phyloP scores from a whole-genome alignment of 495 filamentous ascomycete genomes.

The Aspergillus sclerotioniger region DNA sequence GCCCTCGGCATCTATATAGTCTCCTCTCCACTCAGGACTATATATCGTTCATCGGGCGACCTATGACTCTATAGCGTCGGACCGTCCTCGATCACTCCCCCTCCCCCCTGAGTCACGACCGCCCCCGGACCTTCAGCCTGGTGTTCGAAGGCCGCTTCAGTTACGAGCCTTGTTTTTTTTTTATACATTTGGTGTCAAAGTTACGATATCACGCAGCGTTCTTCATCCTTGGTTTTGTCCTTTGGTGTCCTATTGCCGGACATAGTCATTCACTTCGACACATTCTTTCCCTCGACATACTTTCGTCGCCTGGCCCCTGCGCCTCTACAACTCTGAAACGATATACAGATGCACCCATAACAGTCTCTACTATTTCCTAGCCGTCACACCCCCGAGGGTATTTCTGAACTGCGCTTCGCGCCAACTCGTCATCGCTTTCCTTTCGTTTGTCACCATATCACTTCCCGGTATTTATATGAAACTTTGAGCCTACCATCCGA shows the following conservation, averaged over 20 bases:
- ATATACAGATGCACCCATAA: slow-evolving; percentile 68
- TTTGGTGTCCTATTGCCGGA: slow-evolving; percentile 16
- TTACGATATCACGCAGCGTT: slow-evolving; percentile 57
- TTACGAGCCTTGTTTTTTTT: slow-evolving; percentile 29
- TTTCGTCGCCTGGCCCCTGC: slow-evolving; percentile 36
- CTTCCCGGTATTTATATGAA: slow-evolving; percentile 59
- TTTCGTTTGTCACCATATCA: slow-evolving; percentile 61
- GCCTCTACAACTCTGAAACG: slow-evolving; percentile 42
- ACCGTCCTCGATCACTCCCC: slow-evolving; percentile 24
- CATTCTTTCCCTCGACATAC: slow-evolving; percentile 29
- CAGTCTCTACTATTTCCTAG: slow-evolving; percentile 55
- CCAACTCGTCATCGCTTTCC: slow-evolving; percentile 37
- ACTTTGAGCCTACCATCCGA: slow-evolving; percentile 59
- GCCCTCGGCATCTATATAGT: slow-evolving; percentile 26
- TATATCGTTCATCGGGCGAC: slow-evolving; percentile 22
- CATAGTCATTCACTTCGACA: slow-evolving; percentile 40
- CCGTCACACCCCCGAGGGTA: slow-evolving; percentile 46
- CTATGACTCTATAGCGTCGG: slow-evolving; percentile 38
- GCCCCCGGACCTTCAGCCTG: slow-evolving; percentile 36
- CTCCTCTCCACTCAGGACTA: slow-evolving; percentile 9
- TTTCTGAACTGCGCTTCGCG: slow-evolving; percentile 43
- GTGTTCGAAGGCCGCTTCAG: slow-evolving; percentile 39
- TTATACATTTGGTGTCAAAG: slow-evolving; percentile 28
- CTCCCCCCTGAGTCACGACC: slow-evolving; percentile 36
- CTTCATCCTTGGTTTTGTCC: slow-evolving; percentile 28